These are phyloP conservation scores for Elsinoe fawcettii DNA, from an alignment of 2,329 filamentous ascomycete genomes.

Conservation along the genomic window DNA sequence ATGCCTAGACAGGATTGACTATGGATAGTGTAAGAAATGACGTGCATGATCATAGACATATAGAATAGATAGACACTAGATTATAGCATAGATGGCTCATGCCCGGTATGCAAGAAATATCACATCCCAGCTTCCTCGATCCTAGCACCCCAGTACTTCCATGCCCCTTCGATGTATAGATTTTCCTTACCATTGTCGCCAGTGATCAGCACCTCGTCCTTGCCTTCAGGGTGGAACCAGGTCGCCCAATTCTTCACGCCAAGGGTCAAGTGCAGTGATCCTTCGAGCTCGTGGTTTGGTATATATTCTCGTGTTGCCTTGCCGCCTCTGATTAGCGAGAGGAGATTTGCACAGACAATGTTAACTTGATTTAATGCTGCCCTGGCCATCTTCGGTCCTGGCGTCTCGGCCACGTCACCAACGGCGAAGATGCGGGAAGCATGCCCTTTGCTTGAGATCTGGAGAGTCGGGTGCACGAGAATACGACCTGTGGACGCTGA, in stretches of 20 bases:
- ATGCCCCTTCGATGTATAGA: neutral
- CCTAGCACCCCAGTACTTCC: neutral
- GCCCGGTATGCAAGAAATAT: neutral
- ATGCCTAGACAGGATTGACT: neutral
- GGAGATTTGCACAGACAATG: neutral
- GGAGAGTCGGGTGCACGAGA: conserved; percentile 46
- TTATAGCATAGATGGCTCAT: no score
- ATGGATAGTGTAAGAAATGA: no score
- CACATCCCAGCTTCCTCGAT: neutral
- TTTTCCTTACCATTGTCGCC: neutral
- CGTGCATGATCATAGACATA: neutral
- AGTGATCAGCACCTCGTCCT: neutral
- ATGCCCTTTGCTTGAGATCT: conserved; percentile 42
- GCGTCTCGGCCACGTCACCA: conserved; percentile 53
- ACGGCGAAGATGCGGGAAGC: conserved; percentile 51
- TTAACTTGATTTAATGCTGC: conserved; percentile 24
- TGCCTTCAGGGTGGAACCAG: neutral
- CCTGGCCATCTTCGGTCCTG: conserved; percentile 47
- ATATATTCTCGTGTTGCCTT: neutral
- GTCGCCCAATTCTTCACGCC: neutral
- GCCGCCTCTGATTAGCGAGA: neutral
- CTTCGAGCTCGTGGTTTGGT: neutral
- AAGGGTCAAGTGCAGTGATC: neutral
- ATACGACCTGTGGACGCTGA: conserved; percentile 15
- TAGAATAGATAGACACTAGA: no score